Evolutionary conservation across 176 grass and related monocot species (phyloP).

Genomic region (Poa pratensis): DNA sequence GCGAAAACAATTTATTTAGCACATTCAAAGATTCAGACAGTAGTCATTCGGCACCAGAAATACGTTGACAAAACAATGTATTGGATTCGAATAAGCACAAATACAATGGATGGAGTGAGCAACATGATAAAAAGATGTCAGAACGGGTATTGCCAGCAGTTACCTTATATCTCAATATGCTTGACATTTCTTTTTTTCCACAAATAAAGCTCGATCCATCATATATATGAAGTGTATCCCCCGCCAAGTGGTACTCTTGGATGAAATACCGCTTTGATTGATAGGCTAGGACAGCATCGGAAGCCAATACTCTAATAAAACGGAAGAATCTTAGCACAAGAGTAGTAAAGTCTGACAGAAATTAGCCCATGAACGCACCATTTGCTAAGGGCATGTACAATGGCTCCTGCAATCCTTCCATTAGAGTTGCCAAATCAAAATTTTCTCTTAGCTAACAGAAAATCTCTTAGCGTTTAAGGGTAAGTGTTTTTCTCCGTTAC

Average conservation of each 20-base stretch:
- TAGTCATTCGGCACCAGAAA: constrained; percentile 35
- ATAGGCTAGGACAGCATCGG: constrained; percentile 69
- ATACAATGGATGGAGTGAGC: neutral
- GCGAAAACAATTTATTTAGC: neutral
- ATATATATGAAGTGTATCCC: constrained; percentile 79
- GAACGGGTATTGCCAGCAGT: constrained; percentile 11
- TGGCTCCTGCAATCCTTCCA: constrained; percentile 4
- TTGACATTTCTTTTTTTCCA: neutral
- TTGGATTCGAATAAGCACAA: neutral
- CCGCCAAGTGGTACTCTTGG: constrained; percentile 92
- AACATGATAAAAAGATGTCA: constrained; percentile 10
- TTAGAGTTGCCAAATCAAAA: neutral
- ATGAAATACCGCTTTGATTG: constrained; percentile 62
- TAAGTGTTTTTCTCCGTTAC: neutral
- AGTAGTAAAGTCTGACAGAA: constrained; percentile 11
- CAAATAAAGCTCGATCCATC: constrained; percentile 34
- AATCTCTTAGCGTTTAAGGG: neutral
- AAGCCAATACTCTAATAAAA: constrained; percentile 71
- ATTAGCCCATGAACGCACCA: neutral
- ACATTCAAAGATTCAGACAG: neutral
- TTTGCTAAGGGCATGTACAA: constrained; percentile 2
- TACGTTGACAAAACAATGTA: constrained; percentile 16
- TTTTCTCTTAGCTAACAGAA: neutral
- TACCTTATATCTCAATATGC: constrained; percentile 7
- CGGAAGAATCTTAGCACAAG: constrained; percentile 39